Evolutionary conservation across 176 grass and related monocot species (phyloP), one percentile per base, ranked within the genome.

Genomic region (Oryza glaberrima): DNA sequence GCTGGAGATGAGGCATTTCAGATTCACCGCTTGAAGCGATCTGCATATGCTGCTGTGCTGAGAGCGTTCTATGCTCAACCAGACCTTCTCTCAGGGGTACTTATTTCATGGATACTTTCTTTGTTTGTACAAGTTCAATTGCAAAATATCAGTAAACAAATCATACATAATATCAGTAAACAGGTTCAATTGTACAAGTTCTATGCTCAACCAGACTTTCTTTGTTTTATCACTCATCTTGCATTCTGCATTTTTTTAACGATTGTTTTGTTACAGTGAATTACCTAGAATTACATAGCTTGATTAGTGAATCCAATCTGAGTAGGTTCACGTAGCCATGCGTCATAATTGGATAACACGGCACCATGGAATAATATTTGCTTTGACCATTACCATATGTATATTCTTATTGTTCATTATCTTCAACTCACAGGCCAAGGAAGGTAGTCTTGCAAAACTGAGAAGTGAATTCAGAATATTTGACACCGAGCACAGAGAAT

Each of bases 401-500:
- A 47, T 84, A 48, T 54, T 72, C 67, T 77, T 26, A 43, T 17
- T 81, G 41, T n/a, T 61, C 44, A 67, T 83, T 73, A 43, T 30
- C 47, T 68, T 83, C 32, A 36, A 52, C 65, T 74, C 75, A 70
- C 88, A 90, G 88, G 85, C 36, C 48, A 90, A 67, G 41, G 20
- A 72, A 77, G 43, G 54, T 65, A 83, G 89, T 86, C 90, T 97
- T 51, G 67, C 72, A 52, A 82, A 90, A 75, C 65, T 94, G 35
- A 92, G 94, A 75, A 92, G 88, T 30, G 85, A 92, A 81, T 85
- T 97, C 69, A 92, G 78, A 81, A 88, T 92, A 90, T 85, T 71
- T 36, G 87, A 94, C 73, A 78, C 44, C 69, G 92, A 94, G 75
- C 89, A 93, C 38, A 63, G 52, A 80, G 84, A 94, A 46, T 90